A percentile compares a stretch with the other conserved stretches of the same genome.
Conservation (phyloP, 345 rosid species). For the Trapa bicornis region DNA sequence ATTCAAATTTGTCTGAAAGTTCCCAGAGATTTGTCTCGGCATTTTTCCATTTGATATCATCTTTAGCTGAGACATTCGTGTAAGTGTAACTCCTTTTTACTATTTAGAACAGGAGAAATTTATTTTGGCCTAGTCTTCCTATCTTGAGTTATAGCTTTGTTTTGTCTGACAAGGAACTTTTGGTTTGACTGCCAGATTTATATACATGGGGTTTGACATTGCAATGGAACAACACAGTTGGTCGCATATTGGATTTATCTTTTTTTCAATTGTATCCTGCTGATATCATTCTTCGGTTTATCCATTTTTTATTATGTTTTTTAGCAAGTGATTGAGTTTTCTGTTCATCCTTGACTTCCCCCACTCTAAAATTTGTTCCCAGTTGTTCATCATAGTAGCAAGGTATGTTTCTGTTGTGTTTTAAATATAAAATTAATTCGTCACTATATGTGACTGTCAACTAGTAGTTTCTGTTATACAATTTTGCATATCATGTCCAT, state of each 20-base stretch:
- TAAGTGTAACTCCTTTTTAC: constrained; percentile 15
- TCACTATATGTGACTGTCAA: neutral
- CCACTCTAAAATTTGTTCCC: constrained; percentile 9
- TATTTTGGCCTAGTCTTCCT: constrained; percentile 1
- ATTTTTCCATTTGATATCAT: constrained; percentile 91
- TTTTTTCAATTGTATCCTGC: constrained; percentile 95
- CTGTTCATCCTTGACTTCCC: constrained; percentile 38
- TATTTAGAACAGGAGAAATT: neutral
- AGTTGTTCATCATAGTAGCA: constrained; percentile 82
- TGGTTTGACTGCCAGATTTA: constrained; percentile 55
- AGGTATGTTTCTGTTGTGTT: constrained; percentile 31
- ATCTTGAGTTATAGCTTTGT: neutral
- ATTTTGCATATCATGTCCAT: constrained; percentile 3
- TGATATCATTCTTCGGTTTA: constrained; percentile 1
- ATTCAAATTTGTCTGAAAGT: constrained; percentile 80
- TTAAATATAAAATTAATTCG: neutral
- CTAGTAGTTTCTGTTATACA: neutral
- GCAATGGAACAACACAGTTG: constrained; percentile 99
- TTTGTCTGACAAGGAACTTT: constrained; percentile 1
- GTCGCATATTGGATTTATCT: constrained; percentile 93
- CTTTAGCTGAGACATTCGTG: constrained; percentile 95
- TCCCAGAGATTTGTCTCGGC: constrained; percentile 90
- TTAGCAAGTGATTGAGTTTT: constrained; percentile 4
- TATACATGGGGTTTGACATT: constrained; percentile 98
- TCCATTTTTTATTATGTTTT: neutral